Evolutionary conservation across 1,139 yeast genomes (phyloP).

Genomic region (Yamadazyma dendronema): DNA sequence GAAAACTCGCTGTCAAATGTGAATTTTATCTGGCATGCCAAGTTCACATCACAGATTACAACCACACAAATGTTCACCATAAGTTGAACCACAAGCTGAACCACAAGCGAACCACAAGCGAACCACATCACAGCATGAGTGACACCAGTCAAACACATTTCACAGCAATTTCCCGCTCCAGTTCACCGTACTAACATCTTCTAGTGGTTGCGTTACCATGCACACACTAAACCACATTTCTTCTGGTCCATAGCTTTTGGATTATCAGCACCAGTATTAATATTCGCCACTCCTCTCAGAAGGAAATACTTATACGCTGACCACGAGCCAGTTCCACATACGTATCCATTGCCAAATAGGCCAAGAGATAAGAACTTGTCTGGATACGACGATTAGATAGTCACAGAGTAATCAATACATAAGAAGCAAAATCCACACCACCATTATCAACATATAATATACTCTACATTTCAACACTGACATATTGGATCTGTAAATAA

Average conservation of each 20-base stretch:
- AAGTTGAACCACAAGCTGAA: no score
- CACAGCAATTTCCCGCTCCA: no score
- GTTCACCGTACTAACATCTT: slow-evolving; percentile 35
- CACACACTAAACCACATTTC: slow-evolving; percentile 77
- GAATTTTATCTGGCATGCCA: no score
- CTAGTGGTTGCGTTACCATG: slow-evolving; percentile 76
- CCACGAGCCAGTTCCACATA: slow-evolving; percentile 64
- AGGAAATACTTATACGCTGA: slow-evolving; percentile 66
- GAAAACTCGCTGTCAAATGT: background rate
- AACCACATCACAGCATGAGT: no score
- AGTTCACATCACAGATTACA: no score
- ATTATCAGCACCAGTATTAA: slow-evolving; percentile 61
- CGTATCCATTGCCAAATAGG: slow-evolving; percentile 67
- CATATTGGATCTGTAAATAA: no score
- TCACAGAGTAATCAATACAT: slow-evolving; percentile 1
- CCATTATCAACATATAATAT: no score
- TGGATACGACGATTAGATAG: slow-evolving; percentile 56
- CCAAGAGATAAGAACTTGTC: slow-evolving; percentile 48
- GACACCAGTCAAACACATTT: no score
- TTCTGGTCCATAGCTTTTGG: slow-evolving; percentile 72
- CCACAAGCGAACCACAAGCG: no score
- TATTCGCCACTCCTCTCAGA: slow-evolving; percentile 68
- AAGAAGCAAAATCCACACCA: no score
- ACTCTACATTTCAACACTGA: no score
- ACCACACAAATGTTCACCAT: no score